Evolutionary conservation across 306 rosid genomes (phyloP).

Genomic region (Citrullus colocynthis): DNA sequence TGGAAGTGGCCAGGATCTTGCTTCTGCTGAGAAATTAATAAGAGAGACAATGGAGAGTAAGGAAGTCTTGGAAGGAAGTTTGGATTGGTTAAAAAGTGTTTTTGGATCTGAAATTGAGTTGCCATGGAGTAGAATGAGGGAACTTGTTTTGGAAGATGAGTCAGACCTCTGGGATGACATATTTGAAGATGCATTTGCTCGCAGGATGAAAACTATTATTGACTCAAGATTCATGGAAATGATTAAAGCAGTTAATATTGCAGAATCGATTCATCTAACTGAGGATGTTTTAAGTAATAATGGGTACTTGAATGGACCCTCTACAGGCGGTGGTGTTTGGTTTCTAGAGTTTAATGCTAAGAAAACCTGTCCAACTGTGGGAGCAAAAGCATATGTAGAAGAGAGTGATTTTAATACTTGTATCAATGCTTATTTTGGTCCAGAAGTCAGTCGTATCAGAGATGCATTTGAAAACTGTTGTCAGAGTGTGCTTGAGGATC

Average conservation of each 20-base stretch:
- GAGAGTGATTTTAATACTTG: slow-evolving; percentile 54
- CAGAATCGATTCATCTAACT: slow-evolving; percentile 27
- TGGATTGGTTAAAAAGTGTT: slow-evolving; percentile 92
- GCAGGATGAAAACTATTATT: slow-evolving; percentile 69
- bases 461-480: slow-evolving; percentile 72
- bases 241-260: slow-evolving; percentile 33
- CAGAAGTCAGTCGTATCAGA: slow-evolving; percentile 67
- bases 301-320: slow-evolving; percentile 40
- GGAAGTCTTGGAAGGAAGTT: slow-evolving; percentile 71
- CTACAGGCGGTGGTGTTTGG: slow-evolving; percentile 81
- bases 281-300: slow-evolving; percentile 20
- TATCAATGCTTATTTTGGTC: slow-evolving; percentile 79
- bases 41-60: slow-evolving; percentile 92
- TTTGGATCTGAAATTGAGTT: slow-evolving; percentile 89
- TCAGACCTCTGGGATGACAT: slow-evolving; percentile 92
- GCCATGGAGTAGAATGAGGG: slow-evolving; percentile 94
- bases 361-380: slow-evolving; percentile 37
- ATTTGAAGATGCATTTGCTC: slow-evolving; percentile 62
- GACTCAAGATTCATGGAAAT: slow-evolving; percentile 48
- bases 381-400: slow-evolving; percentile 35
- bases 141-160: slow-evolving; percentile 84
- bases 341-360: slow-evolving; percentile 54
- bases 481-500: slow-evolving; percentile 64
- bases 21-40: slow-evolving; percentile 78
- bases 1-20: slow-evolving; percentile 58